phyloP scores from a whole-genome alignment of 495 filamentous ascomycete genomes.

The Articulospora tetracladia region DNA sequence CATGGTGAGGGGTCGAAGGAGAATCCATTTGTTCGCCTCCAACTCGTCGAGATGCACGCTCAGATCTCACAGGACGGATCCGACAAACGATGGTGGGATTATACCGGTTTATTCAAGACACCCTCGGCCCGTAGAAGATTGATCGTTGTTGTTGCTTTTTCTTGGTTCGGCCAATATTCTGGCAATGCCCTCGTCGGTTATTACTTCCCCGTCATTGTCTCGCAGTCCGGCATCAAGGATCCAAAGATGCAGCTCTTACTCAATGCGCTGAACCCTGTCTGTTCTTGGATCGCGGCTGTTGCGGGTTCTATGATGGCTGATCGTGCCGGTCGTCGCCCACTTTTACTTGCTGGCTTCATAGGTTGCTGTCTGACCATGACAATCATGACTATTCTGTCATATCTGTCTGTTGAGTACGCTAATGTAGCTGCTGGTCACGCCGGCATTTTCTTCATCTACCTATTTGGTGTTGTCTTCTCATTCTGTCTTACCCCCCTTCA shows the following conservation, averaged over 20 bases:
- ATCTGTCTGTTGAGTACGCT: constrained; percentile 34
- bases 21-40: constrained; percentile 55
- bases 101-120: constrained; percentile 55
- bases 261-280: background rate
- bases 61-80: constrained; percentile 44
- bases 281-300: constrained; percentile 50
- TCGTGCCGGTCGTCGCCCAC: constrained; percentile 46
- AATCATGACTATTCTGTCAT: constrained; percentile 48
- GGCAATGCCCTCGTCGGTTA: constrained; percentile 47
- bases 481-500: constrained; percentile 57
- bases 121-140: constrained; percentile 55
- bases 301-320: constrained; percentile 49
- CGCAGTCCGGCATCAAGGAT: constrained; percentile 43
- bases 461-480: constrained; percentile 58
- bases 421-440: constrained; percentile 40
- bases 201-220: constrained; percentile 43
- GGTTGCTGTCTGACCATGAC: constrained; percentile 42
- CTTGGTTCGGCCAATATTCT: constrained; percentile 43
- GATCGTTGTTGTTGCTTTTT: constrained; percentile 54
- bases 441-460: constrained; percentile 53
- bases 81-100: constrained; percentile 68
- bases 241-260: constrained; percentile 49
- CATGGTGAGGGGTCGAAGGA: constrained; percentile 55
- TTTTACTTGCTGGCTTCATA: constrained; percentile 44
- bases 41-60: constrained; percentile 54